Base-by-base conservation (phyloP, 768 basidiomycete genomes). In the Hypholoma sublateritium region DNA sequence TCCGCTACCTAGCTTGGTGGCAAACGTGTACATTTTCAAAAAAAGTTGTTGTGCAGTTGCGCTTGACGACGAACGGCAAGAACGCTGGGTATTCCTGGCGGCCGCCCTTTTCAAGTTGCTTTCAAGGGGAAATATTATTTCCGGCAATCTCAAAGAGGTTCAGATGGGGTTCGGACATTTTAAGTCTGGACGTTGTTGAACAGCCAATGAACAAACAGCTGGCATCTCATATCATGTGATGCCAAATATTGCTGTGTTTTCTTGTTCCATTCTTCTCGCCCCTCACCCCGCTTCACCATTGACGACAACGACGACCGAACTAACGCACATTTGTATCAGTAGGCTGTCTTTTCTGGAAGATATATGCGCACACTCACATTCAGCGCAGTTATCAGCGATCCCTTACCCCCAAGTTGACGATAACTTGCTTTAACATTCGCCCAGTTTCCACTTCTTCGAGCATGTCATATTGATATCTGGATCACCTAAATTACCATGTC, bases 381-480 rank as follows among this genome's bases (percentile, higher is more conserved):
- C 56, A 47, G 44, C 24, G 11, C 44, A 65, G 62, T 59, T 51
- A 42, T 42, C 39, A n/a, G 55, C 47, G 48, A 53, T 50, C 53
- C 56, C 28, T 51, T 58, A 48, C 48, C 34, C 48, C 28, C 25
- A 55, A 39, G 35, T 56, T 57, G 48, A 50, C 57, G 50, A 53
- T 56, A 28, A 19, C 46, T 48, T 48, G 54, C 48, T 42, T 60
- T 47, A 35, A 37, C 45, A 41, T 53, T 41, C 45, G 32, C 50
- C 35, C 25, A 36, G 41, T 44, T 53, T 42, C 43, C 54, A 12
- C 28, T 41, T 62, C 62, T 60, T 61, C 64, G 68, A 71, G 70
- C 69, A 71, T 72, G 71, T 59, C 54, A 50, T 65, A 60, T 61
- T 70, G 68, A 69, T 65, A 46, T 54, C 22, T 39, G 59, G 55